phyloP scores from a whole-genome alignment of 768 basidiomycete species.

The Pleurotus cornucopiae region DNA sequence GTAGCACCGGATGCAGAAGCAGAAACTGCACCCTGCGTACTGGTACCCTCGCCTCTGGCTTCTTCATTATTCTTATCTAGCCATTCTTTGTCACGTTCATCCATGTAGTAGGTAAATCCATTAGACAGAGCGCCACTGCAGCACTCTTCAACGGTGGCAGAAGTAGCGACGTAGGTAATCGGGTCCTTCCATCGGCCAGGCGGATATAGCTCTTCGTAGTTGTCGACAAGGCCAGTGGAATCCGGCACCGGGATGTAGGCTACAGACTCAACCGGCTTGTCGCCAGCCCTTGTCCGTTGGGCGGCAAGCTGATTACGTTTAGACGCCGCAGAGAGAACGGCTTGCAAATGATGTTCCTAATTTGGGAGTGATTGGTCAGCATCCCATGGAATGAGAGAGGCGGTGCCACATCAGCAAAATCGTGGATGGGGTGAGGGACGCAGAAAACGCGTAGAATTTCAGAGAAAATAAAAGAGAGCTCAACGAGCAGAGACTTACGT shows the following conservation, averaged over 20 bases:
- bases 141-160: constrained; percentile 82
- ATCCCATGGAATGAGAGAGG: constrained; percentile 35
- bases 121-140: constrained; percentile 56
- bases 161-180: constrained; percentile 71
- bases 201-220: constrained; percentile 78
- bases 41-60: constrained; percentile 82
- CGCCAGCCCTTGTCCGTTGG: constrained; percentile 24
- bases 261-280: constrained; percentile 31
- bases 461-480: not conserved
- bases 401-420: constrained; percentile 27
- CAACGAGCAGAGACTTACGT: constrained; percentile 58
- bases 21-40: constrained; percentile 66
- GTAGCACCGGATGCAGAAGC: constrained; percentile 25
- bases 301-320: constrained; percentile 27
- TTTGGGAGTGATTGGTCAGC: constrained; percentile 32
- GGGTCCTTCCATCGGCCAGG: constrained; percentile 72
- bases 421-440: not conserved
- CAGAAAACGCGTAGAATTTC: constrained; percentile 16
- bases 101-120: constrained; percentile 89
- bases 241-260: constrained; percentile 93
- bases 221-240: constrained; percentile 72
- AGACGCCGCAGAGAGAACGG: constrained; percentile 40
- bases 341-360: constrained; percentile 54
- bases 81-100: constrained; percentile 95
- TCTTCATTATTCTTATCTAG: constrained; percentile 87